Base-by-base conservation (phyloP, 148 eudicot genomes). In the Bassia scoparia region DNA sequence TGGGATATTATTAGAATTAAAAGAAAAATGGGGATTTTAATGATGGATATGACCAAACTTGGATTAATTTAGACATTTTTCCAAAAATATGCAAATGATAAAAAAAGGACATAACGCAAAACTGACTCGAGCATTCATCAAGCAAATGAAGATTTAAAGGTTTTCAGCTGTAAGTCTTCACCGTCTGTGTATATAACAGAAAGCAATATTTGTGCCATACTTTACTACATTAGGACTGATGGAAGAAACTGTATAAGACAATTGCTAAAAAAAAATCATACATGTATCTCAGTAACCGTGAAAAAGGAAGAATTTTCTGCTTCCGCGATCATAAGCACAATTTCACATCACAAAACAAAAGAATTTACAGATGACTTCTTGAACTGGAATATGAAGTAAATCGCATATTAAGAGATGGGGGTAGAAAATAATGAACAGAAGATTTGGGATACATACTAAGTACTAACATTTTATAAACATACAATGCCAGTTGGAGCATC, bases 321-420 rank as follows among this genome's bases (percentile, higher is more conserved):
- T 91, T 91, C 72, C 88, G 56, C 89, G 96, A 64, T 91, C 93
- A 81, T 88, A 89, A 24, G 97, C 98, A 81, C 98, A 70, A 95
- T 78, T 84, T 95, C 98, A 70, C 97, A 88, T 55, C 91, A 97
- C 84, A 95, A 67, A 77, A 95, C 89, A 83, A 95, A 91, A 77
- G 96, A 91, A 59, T 72, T 81, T 54, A 88, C 89, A 61, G 86
- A 82, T 43, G 90, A 65, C 70, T 83, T 84, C 83, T 89, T 95
- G 38, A 91, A 81, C 74, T 89, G 88, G 80, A 83, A 17, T 29
- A 46, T 70, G 70, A 78, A 43, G 67, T 7, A 46, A 31, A 70
- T 63, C 56, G 74, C 68, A 83, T 53, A 66, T 41, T 56, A 50
- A 61, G 50, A 21, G 16, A 49, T 23, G 27, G 23, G n/a, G 38